These are phyloP conservation scores for Daldinia sp. DNA, from an alignment of 2,329 filamentous ascomycete species.

Conservation along the genomic window DNA sequence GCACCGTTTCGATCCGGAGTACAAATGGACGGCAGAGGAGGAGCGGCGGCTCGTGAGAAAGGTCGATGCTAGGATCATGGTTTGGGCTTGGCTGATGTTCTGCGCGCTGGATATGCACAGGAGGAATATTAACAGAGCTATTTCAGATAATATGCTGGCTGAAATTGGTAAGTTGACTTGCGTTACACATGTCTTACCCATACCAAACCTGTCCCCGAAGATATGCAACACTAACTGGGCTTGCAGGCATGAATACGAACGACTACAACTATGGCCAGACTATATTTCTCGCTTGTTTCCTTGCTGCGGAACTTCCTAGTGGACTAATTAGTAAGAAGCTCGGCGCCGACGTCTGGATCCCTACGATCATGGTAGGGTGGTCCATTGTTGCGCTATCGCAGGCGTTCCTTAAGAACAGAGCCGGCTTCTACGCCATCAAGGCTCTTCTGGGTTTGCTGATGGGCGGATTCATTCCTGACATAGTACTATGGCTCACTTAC, in stretches of 20 bases:
- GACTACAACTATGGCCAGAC: constrained; percentile 59
- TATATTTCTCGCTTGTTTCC: constrained; percentile 58
- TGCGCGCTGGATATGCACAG: constrained; percentile 41
- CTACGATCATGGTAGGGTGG: constrained; percentile 54
- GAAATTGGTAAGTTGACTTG: constrained; percentile 43
- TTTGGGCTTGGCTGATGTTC: constrained; percentile 44
- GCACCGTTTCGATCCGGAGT: constrained; percentile 66
- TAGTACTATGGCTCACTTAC: constrained; percentile 74
- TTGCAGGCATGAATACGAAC: constrained; percentile 48
- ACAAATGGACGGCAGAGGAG: constrained; percentile 64
- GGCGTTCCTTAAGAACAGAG: constrained; percentile 43
- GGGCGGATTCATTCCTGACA: constrained; percentile 70
- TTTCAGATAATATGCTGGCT: constrained; percentile 50
- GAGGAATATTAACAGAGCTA: constrained; percentile 45
- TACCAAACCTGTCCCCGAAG: background rate
- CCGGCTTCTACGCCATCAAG: constrained; percentile 47
- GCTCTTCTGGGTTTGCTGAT: constrained; percentile 58
- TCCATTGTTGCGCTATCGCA: constrained; percentile 48
- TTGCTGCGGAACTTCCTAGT: constrained; percentile 62
- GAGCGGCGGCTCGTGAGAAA: constrained; percentile 63
- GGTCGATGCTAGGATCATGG: constrained; percentile 51
- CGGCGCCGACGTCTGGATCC: constrained; percentile 59
- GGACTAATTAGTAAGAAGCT: constrained; percentile 61
- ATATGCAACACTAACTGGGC: background rate
- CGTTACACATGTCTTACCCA: background rate